Conservation (phyloP, 2,329 filamentous ascomycete genomes). For the Hawksworthiomyces lignivorus region DNA sequence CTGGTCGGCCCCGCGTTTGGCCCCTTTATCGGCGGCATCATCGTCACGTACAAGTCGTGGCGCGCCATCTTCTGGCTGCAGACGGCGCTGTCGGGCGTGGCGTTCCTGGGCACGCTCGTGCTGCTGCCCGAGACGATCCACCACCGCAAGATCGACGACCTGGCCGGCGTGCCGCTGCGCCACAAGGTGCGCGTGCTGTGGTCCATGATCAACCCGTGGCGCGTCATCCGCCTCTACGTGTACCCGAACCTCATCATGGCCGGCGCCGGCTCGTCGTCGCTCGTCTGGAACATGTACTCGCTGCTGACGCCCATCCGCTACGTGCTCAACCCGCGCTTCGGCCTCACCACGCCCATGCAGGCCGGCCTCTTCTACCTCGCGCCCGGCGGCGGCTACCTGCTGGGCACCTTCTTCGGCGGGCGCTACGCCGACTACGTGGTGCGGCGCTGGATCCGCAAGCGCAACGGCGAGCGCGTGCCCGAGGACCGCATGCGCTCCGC, state of each 20-base stretch:
- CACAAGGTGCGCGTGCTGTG: constrained; percentile 44
- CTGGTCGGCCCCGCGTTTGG: constrained; percentile 58
- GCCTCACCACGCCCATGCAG: constrained; percentile 54
- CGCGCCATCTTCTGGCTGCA: constrained; percentile 65
- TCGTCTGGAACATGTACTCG: constrained; percentile 67
- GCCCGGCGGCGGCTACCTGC: constrained; percentile 58
- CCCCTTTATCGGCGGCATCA: constrained; percentile 58
- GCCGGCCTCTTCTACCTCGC: constrained; percentile 64
- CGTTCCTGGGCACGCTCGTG: constrained; percentile 47
- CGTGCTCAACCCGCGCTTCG: constrained; percentile 62
- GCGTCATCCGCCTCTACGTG: constrained; percentile 48
- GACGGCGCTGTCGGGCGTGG: constrained; percentile 50
- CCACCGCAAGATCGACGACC: constrained; percentile 45
- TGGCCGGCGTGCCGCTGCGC: constrained; percentile 37
- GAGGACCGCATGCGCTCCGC: constrained; percentile 62
- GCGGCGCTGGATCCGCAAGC: constrained; percentile 50
- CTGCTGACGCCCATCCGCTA: constrained; percentile 62
- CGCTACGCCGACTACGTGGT: constrained; percentile 60
- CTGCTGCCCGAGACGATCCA: constrained; percentile 63
- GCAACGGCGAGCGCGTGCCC: constrained; percentile 49
- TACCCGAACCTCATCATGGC: constrained; percentile 58
- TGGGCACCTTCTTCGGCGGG: constrained; percentile 60
- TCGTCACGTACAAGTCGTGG: constrained; percentile 61
- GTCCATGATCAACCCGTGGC: constrained; percentile 52
- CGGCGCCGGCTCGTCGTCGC: constrained; percentile 47